These are phyloP conservation scores for Fragosphaeria purpurea DNA, from an alignment of 2,329 filamentous ascomycete genomes.

Conservation along the genomic window DNA sequence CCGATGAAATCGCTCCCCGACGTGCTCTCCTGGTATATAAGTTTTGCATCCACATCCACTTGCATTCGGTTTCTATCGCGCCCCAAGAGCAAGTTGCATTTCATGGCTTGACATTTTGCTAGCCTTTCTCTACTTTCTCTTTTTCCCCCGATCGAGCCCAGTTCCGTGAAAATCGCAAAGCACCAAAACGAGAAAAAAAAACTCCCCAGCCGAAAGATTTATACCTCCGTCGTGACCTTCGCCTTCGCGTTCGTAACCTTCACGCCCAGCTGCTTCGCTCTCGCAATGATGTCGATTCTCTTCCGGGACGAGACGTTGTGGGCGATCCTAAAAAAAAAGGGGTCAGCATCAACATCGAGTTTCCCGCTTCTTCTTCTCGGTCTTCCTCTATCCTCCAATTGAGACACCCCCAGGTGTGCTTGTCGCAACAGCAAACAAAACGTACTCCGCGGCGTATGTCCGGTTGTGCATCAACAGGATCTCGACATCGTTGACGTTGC, in stretches of 20 bases:
- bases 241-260: conserved; percentile 99
- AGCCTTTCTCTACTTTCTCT: conserved; percentile 1
- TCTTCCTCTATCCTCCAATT: neutral
- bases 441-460: conserved; percentile 97
- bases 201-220: conserved; percentile 25
- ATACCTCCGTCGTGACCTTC: conserved; percentile 92
- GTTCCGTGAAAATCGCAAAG: conserved; percentile 10
- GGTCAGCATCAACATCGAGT: conserved; percentile 12
- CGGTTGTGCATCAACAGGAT: conserved; percentile 99
- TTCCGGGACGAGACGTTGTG: conserved; percentile 98
- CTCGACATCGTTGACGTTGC: conserved; percentile 92
- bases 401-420: too few relatives aligned
- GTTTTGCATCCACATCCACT: too few relatives aligned
- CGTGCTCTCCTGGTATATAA: too few relatives aligned
- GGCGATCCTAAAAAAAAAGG: conserved; percentile 63
- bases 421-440: conserved; percentile 16
- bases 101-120: conserved; percentile 1
- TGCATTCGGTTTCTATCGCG: too few relatives aligned
- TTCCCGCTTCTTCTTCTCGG: too few relatives aligned
- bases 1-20: too few relatives aligned
- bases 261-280: conserved; percentile 96
- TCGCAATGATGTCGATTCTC: conserved; percentile 94
- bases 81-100: neutral
- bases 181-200: conserved; percentile 2
- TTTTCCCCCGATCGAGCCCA: conserved; percentile 6